phyloP scores from a whole-genome alignment of 805 yeast genomes.

The Sugiyamaella smithiae region DNA sequence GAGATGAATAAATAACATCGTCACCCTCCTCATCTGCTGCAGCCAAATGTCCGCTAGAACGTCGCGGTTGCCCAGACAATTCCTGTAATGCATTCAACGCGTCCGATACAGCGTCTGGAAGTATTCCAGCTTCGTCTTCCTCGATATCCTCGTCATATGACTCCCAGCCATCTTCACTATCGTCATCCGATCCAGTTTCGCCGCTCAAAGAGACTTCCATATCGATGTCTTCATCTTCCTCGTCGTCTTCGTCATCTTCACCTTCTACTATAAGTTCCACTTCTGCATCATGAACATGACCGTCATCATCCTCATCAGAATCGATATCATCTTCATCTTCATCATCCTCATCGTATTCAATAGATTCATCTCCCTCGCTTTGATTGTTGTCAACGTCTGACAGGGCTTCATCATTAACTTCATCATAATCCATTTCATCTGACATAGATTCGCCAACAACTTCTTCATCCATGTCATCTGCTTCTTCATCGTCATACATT shows the following conservation, averaged over 20 bases:
- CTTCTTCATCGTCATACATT: slow-evolving; percentile 60
- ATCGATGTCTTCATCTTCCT: slow-evolving; percentile 15
- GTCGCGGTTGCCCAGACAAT: slow-evolving; percentile 15
- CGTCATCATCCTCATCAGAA: slow-evolving; percentile 28
- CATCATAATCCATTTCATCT: slow-evolving; percentile 24
- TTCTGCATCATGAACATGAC: slow-evolving; percentile 38
- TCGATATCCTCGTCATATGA: slow-evolving; percentile 29
- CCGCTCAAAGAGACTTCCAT: not conserved
- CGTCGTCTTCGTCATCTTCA: slow-evolving; percentile 22
- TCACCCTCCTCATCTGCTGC: slow-evolving; percentile 16
- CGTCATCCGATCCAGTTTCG: slow-evolving; percentile 11
- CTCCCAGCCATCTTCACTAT: slow-evolving; percentile 22
- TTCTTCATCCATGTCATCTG: slow-evolving; percentile 43
- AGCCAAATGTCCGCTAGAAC: not conserved
- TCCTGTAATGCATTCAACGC: slow-evolving; percentile 17
- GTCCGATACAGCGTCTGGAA: slow-evolving; percentile 13
- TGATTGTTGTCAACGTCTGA: slow-evolving; percentile 26
- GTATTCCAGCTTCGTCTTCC: slow-evolving; percentile 24
- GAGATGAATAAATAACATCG: slow-evolving; percentile 12
- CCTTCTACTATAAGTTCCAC: slow-evolving; percentile 22
- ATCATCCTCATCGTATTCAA: slow-evolving; percentile 32
- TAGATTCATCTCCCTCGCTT: slow-evolving; percentile 19
- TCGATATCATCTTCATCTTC: slow-evolving; percentile 38
- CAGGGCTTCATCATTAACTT: slow-evolving; percentile 27
- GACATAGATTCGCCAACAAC: slow-evolving; percentile 24